Evolutionary conservation across 1,284 basidiomycete genomes (phyloP).

Genomic region (Pseudozyma hubeiensis): DNA sequence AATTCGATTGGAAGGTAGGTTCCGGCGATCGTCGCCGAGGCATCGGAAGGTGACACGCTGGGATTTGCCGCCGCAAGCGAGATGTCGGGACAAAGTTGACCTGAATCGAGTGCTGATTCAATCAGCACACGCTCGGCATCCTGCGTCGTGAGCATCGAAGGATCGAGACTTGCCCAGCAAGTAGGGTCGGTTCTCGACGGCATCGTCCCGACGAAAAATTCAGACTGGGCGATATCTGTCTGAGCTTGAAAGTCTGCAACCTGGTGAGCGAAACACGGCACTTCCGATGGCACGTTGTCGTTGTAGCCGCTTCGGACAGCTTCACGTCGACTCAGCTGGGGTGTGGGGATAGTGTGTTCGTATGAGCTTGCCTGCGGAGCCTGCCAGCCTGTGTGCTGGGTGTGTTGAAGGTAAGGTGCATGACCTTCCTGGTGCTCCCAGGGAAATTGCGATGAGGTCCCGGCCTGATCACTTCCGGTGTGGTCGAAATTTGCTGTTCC

Average conservation of each 20-base stretch:
- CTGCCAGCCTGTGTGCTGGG: slow-evolving; percentile 1
- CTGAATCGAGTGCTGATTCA: slow-evolving; percentile 11
- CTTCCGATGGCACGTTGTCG: neutral
- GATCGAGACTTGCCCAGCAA: slow-evolving; percentile 17
- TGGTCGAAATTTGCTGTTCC: neutral
- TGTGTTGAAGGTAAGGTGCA: neutral
- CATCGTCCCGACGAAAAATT: slow-evolving; percentile 30
- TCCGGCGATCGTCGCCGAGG: slow-evolving; percentile 12
- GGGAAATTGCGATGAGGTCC: slow-evolving; percentile 1
- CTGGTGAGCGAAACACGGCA: neutral
- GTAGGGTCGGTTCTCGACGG: neutral
- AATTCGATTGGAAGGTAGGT: slow-evolving; percentile 21
- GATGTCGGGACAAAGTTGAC: neutral
- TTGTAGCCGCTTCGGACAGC: neutral
- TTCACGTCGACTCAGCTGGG: slow-evolving; percentile 7
- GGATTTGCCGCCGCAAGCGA: neutral
- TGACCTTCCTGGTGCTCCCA: slow-evolving; percentile 22
- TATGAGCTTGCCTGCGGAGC: neutral
- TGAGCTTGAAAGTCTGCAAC: neutral
- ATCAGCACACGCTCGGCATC: slow-evolving; percentile 25
- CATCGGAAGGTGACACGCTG: slow-evolving; percentile 9
- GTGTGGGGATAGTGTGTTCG: neutral
- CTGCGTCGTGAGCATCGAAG: slow-evolving; percentile 19
- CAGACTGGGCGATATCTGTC: slow-evolving; percentile 24
- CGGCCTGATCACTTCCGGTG: neutral